Evolutionary conservation across 1,139 yeast genomes (phyloP).

Genomic region (Taphrina populina): DNA sequence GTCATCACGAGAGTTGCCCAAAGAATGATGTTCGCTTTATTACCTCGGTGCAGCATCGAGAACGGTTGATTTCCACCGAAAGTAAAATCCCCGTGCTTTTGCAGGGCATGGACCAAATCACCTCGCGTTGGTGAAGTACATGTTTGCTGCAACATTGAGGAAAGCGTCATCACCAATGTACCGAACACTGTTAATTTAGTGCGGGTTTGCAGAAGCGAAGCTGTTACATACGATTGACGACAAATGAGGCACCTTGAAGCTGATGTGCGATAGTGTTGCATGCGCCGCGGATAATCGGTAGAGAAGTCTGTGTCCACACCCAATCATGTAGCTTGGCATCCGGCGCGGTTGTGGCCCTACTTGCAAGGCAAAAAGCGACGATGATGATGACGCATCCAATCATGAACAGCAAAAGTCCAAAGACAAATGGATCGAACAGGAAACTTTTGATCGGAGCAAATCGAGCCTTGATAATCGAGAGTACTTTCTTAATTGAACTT

Average conservation of each 20-base stretch:
- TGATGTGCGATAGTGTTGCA: neutral
- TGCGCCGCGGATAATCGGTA: neutral
- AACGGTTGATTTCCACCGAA: conserved; percentile 1
- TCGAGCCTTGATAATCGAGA: too few species aligned
- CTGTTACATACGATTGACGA: neutral
- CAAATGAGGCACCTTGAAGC: neutral
- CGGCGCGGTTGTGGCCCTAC: neutral
- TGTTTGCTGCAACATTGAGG: conserved; percentile 2
- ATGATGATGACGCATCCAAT: neutral
- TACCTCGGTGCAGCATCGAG: conserved; percentile 10
- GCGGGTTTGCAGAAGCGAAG: neutral
- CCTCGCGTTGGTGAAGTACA: conserved; percentile 8
- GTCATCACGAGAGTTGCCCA: conserved; percentile 14
- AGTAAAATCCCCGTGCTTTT: neutral
- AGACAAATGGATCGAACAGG: neutral
- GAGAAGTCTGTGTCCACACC: neutral
- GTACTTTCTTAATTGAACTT: too few species aligned
- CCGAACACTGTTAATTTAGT: conserved; percentile 5
- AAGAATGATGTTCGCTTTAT: conserved; percentile 3
- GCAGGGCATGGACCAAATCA: conserved; percentile 4
- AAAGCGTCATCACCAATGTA: conserved; percentile 10
- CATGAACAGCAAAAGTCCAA: neutral
- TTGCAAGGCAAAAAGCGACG: neutral
- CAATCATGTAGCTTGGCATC: neutral
- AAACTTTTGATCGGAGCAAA: too few species aligned